phyloP scores from a whole-genome alignment of 139 green algal genomes.

The Spirogloea muscicola region DNA sequence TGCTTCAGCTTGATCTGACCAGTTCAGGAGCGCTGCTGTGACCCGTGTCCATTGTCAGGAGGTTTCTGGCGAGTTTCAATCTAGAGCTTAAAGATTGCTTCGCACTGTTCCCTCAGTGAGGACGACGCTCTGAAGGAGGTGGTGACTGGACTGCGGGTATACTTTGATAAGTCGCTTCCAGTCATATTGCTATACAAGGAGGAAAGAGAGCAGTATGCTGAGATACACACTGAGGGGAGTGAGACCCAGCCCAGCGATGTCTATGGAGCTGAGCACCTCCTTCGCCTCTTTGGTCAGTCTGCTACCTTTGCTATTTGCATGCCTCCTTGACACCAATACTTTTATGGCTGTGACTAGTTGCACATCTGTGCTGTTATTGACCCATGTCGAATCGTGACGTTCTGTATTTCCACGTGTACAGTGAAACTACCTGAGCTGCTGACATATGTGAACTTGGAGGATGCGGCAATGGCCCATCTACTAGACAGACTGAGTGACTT shows the following conservation, averaged over 20 bases:
- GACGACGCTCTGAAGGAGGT: conserved; percentile 16
- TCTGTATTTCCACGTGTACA: background rate
- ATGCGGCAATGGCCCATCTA: conserved; percentile 3
- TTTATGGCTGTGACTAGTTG: background rate
- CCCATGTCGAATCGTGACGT: background rate
- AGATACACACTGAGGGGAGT: too few relatives aligned
- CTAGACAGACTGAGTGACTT: conserved; percentile 27
- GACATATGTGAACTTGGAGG: conserved; percentile 23
- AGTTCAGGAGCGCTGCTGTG: too few relatives aligned
- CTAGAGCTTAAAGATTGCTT: too few relatives aligned
- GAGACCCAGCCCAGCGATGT: conserved; percentile 33
- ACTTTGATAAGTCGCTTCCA: conserved; percentile 46
- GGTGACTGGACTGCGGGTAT: conserved; percentile 31
- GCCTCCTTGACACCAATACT: background rate
- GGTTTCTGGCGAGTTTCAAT: too few relatives aligned
- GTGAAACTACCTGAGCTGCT: conserved; percentile 38
- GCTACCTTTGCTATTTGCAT: background rate
- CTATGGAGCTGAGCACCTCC: conserved; percentile 50
- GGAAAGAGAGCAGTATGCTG: conserved; percentile 40
- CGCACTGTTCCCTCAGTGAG: background rate
- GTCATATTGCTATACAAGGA: conserved; percentile 50
- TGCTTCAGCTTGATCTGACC: too few relatives aligned
- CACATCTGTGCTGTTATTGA: background rate
- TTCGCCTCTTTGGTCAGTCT: conserved; percentile 44
- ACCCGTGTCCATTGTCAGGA: too few relatives aligned